These are phyloP conservation scores for Dissophora globulifera DNA, from an alignment of 192 early-diverging fungal genomes.

Conservation along the genomic window DNA sequence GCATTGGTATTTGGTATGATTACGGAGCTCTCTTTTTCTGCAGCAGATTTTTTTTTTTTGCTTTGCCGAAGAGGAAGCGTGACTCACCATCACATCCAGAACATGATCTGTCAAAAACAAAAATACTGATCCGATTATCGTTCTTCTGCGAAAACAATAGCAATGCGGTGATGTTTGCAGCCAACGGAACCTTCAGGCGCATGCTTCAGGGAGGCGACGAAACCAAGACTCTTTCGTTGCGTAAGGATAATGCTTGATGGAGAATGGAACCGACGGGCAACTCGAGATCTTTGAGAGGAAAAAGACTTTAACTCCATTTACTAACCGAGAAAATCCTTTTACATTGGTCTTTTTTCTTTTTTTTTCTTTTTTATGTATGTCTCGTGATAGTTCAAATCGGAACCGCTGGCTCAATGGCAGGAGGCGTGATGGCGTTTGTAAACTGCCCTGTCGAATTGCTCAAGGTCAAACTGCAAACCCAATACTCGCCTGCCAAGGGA, in stretches of 20 bases:
- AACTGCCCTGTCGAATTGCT: conserved; percentile 77
- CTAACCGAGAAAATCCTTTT: too few relatives aligned
- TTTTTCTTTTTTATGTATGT: conserved; percentile 7
- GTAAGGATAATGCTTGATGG: conserved; percentile 45
- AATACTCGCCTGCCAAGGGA: conserved; percentile 49
- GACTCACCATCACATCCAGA: too few relatives aligned
- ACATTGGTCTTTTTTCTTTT: too few relatives aligned
- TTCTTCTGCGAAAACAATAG: too few relatives aligned
- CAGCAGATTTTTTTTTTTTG: too few relatives aligned
- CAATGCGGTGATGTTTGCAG: conserved; percentile 77
- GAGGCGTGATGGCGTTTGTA: conserved; percentile 75
- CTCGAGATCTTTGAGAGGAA: too few relatives aligned
- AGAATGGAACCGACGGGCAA: too few relatives aligned
- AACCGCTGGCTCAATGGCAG: conserved; percentile 67
- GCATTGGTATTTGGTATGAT: conserved; percentile 76
- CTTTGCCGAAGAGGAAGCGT: conserved; percentile 9
- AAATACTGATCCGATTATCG: too few relatives aligned
- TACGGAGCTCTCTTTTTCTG: too few relatives aligned
- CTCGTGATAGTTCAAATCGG: conserved; percentile 58
- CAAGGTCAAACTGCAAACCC: conserved; percentile 78
- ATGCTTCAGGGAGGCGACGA: conserved; percentile 62
- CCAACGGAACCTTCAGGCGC: conserved; percentile 70
- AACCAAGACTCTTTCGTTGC: conserved; percentile 54
- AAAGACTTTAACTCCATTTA: too few relatives aligned
- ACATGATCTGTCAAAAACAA: too few relatives aligned